Evolutionary conservation across 345 rosid genomes (phyloP), one percentile per base, ranked within the genome.

Genomic region (Triadica sebifera): DNA sequence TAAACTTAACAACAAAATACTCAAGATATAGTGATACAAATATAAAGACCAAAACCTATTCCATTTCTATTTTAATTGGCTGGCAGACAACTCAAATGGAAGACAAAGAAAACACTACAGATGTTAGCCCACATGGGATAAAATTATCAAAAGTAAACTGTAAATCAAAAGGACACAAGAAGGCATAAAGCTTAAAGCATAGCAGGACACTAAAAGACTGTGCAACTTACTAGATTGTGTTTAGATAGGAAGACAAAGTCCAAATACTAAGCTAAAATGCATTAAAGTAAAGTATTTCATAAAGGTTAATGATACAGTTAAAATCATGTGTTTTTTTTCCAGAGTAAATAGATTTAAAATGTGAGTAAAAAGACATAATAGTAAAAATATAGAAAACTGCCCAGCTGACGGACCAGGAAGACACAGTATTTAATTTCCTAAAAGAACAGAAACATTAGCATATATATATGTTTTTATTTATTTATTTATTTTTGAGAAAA

Each of bases 81-180:
- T 38, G 71, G 72, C 55, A 75, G 22, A 25, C n/a, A 71, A 65
- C 69, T 38, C 56, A 1, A 38, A 39, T 53, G 17, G 65, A 71
- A 62, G 62, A 12, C 76, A 73, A 66, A 62, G 11, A 78, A 76
- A 73, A 67, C 57, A 60, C 29, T 38, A 51, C 24, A 76, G 57
- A 64, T 45, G 70, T 61, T 16, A 15, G 63, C 38, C 38, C 37
- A 63, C 24, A 39, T 38, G 60, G 45, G 17, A 43, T 3, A 19
- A 71, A 41, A 20, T 46, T 12, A 62, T 45, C 37, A 61, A 13
- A 69, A 53, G 45, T 38, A 19, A 58, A 56, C 22, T 47, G 53
- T 38, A 70, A 29, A 72, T 62, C 71, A 75, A 68, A 75, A 56
- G 60, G 70, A 47, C 20, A 16, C 50, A 29, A 37, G 29, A 19